phyloP scores from a whole-genome alignment of 305 asterid species.

The Fraxinus nigra region DNA sequence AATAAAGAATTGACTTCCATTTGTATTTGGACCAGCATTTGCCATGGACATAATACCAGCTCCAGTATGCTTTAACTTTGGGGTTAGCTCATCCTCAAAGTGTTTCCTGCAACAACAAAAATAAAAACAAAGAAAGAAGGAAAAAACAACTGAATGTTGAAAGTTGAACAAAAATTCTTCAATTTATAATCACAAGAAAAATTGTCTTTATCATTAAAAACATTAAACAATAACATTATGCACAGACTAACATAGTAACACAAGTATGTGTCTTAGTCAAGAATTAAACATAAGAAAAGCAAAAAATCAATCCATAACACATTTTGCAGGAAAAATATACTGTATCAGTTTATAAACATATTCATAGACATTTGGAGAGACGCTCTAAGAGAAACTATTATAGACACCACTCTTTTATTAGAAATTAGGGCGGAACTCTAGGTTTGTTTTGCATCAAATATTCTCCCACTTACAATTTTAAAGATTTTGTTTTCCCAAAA shows the following conservation, averaged over 20 bases:
- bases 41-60: conserved; percentile 98
- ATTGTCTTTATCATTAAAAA: background rate
- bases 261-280: background rate
- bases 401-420: background rate
- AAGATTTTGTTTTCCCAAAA: background rate
- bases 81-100: conserved; percentile 81
- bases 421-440: background rate
- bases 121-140: background rate
- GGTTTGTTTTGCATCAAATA: background rate
- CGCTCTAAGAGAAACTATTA: background rate
- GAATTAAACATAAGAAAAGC: background rate
- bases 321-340: background rate
- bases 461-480: background rate
- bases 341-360: background rate
- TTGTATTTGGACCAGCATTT: conserved; percentile 96
- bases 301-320: background rate
- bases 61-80: conserved; percentile 93
- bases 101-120: conserved; percentile 52
- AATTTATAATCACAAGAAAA: background rate
- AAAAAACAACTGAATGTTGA: background rate
- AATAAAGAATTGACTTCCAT: conserved; percentile 95
- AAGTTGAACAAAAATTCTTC: background rate
- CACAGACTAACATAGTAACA: background rate
- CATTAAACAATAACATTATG: background rate
- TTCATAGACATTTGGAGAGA: background rate